Evolutionary conservation across 768 basidiomycete species (phyloP), one percentile per base, ranked within the genome.

Genomic region (Lactarius indigo): DNA sequence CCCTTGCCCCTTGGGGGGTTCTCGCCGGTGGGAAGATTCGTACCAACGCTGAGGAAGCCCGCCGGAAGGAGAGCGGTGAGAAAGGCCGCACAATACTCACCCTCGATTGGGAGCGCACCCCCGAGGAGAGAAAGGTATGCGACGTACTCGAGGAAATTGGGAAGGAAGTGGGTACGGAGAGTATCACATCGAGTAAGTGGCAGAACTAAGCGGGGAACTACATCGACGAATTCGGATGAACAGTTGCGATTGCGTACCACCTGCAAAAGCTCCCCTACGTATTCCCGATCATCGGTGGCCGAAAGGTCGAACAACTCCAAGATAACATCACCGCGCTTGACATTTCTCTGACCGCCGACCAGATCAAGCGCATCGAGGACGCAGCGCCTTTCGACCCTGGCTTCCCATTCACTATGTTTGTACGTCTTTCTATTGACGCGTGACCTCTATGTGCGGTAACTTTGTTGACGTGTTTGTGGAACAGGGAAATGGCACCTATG

Each of bases 171-270:
- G 79, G 79, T 7, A 72, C 73, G 7, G 71, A 76, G 64, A 72
- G 72, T 52, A 74, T 80, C 65, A 64, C 62, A 5, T 39, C 66
- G 12, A 56, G 68, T 66, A 55, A 30, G 66, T 64, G 37, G 37
- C 35, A 13, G 30, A 35, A 35, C 35, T 35, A 12, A 35, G 12
- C 1, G 30, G 13, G 44, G 9, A 26, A 13, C 13, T 28, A n/a
- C 26, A 7, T 9, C n/a, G 26, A 62, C 18, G 26, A 28, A 12
- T n/a, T 4, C 7, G 50, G 4, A 52, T 35, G 20, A 57, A n/a
- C 44, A 79, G 80, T 82, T 3, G 80, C 81, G 5, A 79, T 84
- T 56, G 80, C 82, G 18, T 84, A 83, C 58, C 75, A 84, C 15
- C 73, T 84, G 72, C 79, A 82, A 17, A 85, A 84, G 69, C 74